Base-by-base conservation (phyloP, 768 basidiomycete species). In the Pisolithus albus region DNA sequence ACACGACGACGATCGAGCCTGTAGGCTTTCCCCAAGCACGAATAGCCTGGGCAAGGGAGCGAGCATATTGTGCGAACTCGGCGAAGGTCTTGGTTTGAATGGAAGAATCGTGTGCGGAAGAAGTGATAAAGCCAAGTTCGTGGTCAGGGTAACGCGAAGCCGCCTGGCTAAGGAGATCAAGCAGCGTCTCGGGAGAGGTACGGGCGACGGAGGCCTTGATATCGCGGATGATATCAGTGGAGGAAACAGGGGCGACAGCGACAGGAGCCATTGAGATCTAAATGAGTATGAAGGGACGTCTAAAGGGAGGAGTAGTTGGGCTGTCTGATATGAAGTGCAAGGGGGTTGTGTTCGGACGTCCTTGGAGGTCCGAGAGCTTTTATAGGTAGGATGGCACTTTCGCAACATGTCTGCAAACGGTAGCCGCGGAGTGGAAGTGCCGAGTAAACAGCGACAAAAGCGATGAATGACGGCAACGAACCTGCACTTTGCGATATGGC, bases 211-310 rank as follows among this genome's bases (percentile, higher is more conserved):
- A 11, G 32, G 47, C 34, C 36, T 59, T 63, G 38, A 57, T n/a
- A 13, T 56, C 47, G 46, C n/a, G 53, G 18, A 54, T 46, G 36
- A 40, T 38, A 9, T 54, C 39, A 8, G 56, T 49, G 40, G 54
- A 46, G 47, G 56, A n/a, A 36, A 46, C 26, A 5, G 59, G 48
- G 8, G 57, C 23, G 9, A 57, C 23, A 38, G 52, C 52, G 51
- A 59, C 38, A 24, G 59, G 39, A 15, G 64, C 48, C 64, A 57
- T 57, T 54, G 46, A n/a, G 28, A 45, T 15, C 5, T 47, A 39
- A 32, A 40, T 15, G 28, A 34, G 13, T 56, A 44, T 46, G 47
- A 34, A 34, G 13, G 34, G 34, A 34, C 34, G 50, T 39, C 18
- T 49, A 39, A 0, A 11, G 23, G 4, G 46, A 38, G 23, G 39